Conservation (phyloP, 495 filamentous ascomycete genomes). For the Talaromyces trachyspermus region DNA sequence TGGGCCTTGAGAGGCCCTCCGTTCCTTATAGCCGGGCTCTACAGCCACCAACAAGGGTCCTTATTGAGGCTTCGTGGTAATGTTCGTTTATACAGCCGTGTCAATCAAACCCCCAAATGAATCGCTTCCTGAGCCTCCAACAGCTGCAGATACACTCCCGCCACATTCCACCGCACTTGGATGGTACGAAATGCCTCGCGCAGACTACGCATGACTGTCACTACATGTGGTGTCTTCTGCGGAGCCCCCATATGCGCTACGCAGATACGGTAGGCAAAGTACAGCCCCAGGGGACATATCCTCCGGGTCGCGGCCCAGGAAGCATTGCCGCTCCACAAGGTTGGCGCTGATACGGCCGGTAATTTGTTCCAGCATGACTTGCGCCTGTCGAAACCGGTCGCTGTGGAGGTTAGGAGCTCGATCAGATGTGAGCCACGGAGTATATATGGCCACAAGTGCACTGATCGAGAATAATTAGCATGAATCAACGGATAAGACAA, state of each 20-base stretch:
- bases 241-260: constrained; percentile 10
- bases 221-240: constrained; percentile 11
- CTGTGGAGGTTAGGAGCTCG: constrained; percentile 4
- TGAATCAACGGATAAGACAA: constrained; percentile 6
- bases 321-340: constrained; percentile 16
- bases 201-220: constrained; percentile 18
- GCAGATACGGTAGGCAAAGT: constrained; percentile 17
- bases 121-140: no score
- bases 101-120: no score
- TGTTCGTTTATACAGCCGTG: no score
- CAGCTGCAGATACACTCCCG: no score
- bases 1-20: no score
- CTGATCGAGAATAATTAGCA: constrained; percentile 12
- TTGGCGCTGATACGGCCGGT: constrained; percentile 14
- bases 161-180: constrained; percentile 26
- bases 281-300: constrained; percentile 22
- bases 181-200: constrained; percentile 18
- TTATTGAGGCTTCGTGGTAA: no score
- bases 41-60: no score
- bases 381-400: constrained; percentile 14
- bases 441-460: constrained; percentile 19
- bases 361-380: constrained; percentile 13
- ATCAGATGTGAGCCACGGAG: constrained; percentile 11
- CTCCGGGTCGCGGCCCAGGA: constrained; percentile 18
- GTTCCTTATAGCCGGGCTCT: no score